phyloP scores from a whole-genome alignment of 1,139 yeast genomes.

The Saccharomyces pastorianus region DNA sequence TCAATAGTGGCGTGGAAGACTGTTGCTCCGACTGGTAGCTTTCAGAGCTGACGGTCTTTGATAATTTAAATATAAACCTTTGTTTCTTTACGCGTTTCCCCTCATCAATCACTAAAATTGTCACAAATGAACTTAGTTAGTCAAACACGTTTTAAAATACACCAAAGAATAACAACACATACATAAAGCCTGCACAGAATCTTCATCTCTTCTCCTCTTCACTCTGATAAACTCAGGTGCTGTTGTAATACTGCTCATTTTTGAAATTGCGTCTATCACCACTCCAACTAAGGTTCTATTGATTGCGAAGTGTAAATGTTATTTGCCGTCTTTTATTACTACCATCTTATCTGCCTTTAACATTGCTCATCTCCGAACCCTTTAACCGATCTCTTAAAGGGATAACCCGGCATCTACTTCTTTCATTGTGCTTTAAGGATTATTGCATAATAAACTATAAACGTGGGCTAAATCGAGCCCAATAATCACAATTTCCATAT shows the following conservation, averaged over 20 bases:
- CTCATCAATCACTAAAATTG: slow-evolving; percentile 31
- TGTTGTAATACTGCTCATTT: slow-evolving; percentile 7
- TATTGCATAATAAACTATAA: no score
- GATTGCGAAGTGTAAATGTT: neutral
- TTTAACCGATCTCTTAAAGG: no score
- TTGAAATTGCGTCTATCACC: neutral
- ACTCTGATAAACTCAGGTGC: slow-evolving; percentile 61
- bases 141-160: slow-evolving; percentile 4
- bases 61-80: slow-evolving; percentile 28
- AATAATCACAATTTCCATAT: no score
- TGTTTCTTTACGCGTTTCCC: slow-evolving; percentile 33
- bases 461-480: no score
- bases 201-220: slow-evolving; percentile 78
- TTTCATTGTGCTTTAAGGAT: no score
- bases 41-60: slow-evolving; percentile 28
- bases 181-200: slow-evolving; percentile 74
- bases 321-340: neutral
- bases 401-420: no score
- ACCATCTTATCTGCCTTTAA: no score
- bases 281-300: no score
- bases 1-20: slow-evolving; percentile 23
- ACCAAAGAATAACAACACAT: slow-evolving; percentile 17
- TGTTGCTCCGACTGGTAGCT: slow-evolving; percentile 13
- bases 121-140: slow-evolving; percentile 14
- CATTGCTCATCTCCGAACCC: no score